These are phyloP conservation scores for Protomyces inundatus DNA, from an alignment of 1,139 yeast genomes.

Conservation along the genomic window DNA sequence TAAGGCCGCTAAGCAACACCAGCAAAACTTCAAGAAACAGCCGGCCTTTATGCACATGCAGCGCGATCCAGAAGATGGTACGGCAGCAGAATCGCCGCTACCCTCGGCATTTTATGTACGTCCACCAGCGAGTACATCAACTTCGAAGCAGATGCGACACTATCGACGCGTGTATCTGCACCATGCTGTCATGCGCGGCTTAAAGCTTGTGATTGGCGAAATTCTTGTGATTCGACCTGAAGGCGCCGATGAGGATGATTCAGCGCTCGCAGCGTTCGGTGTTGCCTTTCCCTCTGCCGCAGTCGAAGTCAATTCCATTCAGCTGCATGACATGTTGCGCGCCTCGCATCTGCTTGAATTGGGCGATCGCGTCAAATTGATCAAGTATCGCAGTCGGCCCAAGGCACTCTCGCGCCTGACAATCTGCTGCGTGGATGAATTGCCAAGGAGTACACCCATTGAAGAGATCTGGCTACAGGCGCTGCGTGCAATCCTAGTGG, in stretches of 20 bases:
- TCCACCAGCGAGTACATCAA: neutral
- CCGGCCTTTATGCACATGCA: neutral
- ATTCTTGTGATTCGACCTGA: constrained; percentile 18
- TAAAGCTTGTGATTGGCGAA: constrained; percentile 8
- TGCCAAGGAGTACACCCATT: neutral
- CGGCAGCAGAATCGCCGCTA: neutral
- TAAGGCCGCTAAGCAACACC: neutral
- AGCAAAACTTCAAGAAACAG: neutral
- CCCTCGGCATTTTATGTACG: neutral
- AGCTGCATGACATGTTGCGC: constrained; percentile 19
- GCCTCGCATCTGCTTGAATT: constrained; percentile 12
- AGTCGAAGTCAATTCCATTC: constrained; percentile 5
- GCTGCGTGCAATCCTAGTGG: constrained; percentile 9
- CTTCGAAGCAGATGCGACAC: constrained; percentile 11
- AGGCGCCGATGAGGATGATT: constrained; percentile 12
- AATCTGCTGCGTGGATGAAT: constrained; percentile 20
- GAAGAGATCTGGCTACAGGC: constrained; percentile 3
- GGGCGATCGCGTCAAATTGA: constrained; percentile 27
- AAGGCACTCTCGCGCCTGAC: constrained; percentile 3
- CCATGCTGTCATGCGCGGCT: constrained; percentile 14
- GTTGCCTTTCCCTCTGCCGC: constrained; percentile 15
- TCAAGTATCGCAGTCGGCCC: constrained; percentile 3
- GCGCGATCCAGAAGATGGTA: neutral
- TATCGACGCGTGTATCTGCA: constrained; percentile 16
- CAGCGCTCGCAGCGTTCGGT: constrained; percentile 18